Conservation (phyloP, 1,284 basidiomycete species). For the Microbotryomycetes sp. region DNA sequence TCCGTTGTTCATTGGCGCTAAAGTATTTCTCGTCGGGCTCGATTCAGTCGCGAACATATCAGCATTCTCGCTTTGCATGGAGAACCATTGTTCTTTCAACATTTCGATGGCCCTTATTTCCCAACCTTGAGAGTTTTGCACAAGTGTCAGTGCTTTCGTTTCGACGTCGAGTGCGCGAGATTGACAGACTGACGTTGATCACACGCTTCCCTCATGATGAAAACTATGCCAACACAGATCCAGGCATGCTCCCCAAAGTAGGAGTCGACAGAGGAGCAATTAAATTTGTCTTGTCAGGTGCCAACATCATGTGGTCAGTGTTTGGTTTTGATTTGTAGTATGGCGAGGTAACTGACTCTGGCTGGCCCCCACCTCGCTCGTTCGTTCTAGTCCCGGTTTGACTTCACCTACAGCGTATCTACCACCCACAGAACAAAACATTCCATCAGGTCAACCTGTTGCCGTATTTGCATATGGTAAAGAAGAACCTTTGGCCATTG, state of each 20-base stretch:
- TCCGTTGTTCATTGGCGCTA: too few species aligned
- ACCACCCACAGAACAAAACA: conserved; percentile 62
- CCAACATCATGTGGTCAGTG: conserved; percentile 46
- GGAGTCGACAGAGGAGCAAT: conserved; percentile 95
- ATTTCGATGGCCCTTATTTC: conserved; percentile 87
- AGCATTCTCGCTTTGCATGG: conserved; percentile 82
- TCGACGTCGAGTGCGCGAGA: not conserved
- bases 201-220: not conserved
- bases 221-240: conserved; percentile 61
- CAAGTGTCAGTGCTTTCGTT: conserved; percentile 59
- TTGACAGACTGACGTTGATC: not conserved
- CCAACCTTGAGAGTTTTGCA: conserved; percentile 85
- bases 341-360: not conserved
- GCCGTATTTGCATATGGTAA: conserved; percentile 95
- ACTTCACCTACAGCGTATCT: conserved; percentile 85
- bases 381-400: conserved; percentile 59
- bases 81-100: conserved; percentile 91
- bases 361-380: not conserved
- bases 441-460: conserved; percentile 67
- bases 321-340: not conserved
- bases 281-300: conserved; percentile 80
- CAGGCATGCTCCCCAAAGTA: conserved; percentile 78
- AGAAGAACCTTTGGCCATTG: conserved; percentile 82
- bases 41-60: conserved; percentile 85
- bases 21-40: too few species aligned